Evolutionary conservation across 371 early-diverging fungal genomes (phyloP).

Genomic region (Actinomortierella ambigua): DNA sequence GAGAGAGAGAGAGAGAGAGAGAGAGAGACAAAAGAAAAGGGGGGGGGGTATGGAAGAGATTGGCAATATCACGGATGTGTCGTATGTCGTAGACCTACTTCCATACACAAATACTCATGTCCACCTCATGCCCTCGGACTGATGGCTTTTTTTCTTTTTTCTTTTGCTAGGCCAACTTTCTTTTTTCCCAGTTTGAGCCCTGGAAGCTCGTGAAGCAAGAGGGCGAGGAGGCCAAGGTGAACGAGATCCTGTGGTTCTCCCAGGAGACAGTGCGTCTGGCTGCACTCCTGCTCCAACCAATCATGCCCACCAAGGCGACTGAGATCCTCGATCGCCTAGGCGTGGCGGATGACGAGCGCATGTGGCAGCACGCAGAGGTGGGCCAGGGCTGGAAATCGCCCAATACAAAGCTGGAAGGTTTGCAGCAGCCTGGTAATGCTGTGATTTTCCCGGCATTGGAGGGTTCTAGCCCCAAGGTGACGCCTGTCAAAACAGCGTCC

Average conservation of each 20-base stretch:
- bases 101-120: no score
- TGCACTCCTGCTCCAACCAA: constrained; percentile 80
- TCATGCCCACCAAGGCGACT: constrained; percentile 83
- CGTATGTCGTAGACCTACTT: no score
- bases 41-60: no score
- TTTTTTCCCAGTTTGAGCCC: constrained; percentile 76
- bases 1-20: no score
- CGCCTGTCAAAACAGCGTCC: no score
- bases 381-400: constrained; percentile 31
- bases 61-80: no score
- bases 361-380: constrained; percentile 45
- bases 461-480: no score
- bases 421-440: no score
- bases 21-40: no score
- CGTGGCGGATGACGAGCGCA: constrained; percentile 54
- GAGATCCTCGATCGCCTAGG: constrained; percentile 68
- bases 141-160: background rate
- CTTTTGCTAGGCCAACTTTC: constrained; percentile 66
- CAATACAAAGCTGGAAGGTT: no score
- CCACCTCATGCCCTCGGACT: constrained; percentile 3
- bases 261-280: constrained; percentile 80
- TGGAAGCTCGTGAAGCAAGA: constrained; percentile 74
- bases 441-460: no score
- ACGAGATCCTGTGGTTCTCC: constrained; percentile 70
- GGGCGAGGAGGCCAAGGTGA: constrained; percentile 51